Base-by-base conservation (phyloP, 192 early-diverging fungal genomes). In the Coemansia sp. region DNA sequence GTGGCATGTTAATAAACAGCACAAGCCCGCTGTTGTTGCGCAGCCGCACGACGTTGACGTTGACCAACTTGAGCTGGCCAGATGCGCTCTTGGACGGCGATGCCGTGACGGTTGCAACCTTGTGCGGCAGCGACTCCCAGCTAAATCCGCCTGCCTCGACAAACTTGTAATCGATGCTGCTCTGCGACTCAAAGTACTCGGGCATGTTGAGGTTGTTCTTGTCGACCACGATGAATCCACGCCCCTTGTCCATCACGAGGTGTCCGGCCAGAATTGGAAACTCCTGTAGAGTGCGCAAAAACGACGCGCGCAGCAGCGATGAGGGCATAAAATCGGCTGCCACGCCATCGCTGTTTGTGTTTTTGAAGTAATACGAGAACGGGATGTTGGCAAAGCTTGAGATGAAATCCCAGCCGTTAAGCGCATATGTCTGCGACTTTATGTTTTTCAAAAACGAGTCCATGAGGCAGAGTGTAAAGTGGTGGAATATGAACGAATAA, bases 161-260 rank as follows among this genome's bases (percentile, higher is more conserved):
- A 16, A 55, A 42, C 35, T 54, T 45, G 25, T 54, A 67, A 27
- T 58, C 57, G 2, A 71, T 30, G 5, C 32, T 18, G 42, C 56
- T 65, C n/a, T n/a, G 21, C n/a, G 76, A 69, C 31, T 78, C 76
- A 3, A 58, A 4, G 50, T 72, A 78, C 31, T 72, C 69, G 33
- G 76, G 76, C 76, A 78, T 71, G 24, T 78, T 78, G 9, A 78
- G 69, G 30, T 65, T 53, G 29, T 51, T 12, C 19, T 31, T 54
- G 31, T 78, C 69, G 19, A 78, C 59, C 0, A 72, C 65, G 3
- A 78, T 56, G 22, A 49, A 56, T 2, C 55, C 64, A 5, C 25
- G 58, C n/a, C 59, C 21, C 6, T 30, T 24, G 14, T 64, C 55
- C 4, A 54, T 4, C 6, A 53, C 62, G 8, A 72, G 32, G 12